Conservation (phyloP, 257 asterid genomes). For the Handroanthus guayacan region DNA sequence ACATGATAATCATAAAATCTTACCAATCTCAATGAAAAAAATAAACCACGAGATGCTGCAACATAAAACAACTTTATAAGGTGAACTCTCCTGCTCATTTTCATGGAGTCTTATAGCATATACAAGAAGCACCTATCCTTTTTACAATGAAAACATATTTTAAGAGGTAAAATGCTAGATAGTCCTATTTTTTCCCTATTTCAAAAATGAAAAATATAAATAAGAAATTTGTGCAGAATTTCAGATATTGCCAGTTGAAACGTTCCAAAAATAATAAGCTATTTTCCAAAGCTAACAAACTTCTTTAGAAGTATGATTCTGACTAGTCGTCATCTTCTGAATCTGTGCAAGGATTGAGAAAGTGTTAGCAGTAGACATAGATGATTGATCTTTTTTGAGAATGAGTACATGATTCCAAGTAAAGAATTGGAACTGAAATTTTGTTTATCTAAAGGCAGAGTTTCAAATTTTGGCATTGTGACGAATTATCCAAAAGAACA, state of each 20-base stretch:
- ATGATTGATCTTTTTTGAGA: no score
- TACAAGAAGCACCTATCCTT: constrained; percentile 15
- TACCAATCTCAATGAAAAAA: not conserved
- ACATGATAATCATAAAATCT: not conserved
- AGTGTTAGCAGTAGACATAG: constrained; percentile 2
- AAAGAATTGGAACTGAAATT: not conserved
- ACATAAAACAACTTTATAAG: not conserved
- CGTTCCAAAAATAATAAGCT: not conserved
- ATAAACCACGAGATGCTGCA: not conserved
- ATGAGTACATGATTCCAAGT: not conserved
- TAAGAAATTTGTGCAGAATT: constrained; percentile 18
- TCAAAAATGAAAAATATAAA: not conserved
- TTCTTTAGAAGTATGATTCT: not conserved
- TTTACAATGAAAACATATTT: not conserved
- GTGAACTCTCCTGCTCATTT: not conserved
- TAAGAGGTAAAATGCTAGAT: not conserved
- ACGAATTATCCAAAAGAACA: not conserved
- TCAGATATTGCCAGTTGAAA: constrained; percentile 12
- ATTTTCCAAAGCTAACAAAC: not conserved
- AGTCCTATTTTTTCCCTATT: constrained; percentile 13
- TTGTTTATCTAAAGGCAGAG: not conserved
- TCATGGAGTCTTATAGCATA: constrained; percentile 2
- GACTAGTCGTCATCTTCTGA: constrained; percentile 60
- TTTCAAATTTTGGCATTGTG: not conserved
- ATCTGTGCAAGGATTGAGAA: constrained; percentile 43